These are phyloP conservation scores for Diplodia sapinea DNA, from an alignment of 2,329 filamentous ascomycete species.

Conservation along the genomic window DNA sequence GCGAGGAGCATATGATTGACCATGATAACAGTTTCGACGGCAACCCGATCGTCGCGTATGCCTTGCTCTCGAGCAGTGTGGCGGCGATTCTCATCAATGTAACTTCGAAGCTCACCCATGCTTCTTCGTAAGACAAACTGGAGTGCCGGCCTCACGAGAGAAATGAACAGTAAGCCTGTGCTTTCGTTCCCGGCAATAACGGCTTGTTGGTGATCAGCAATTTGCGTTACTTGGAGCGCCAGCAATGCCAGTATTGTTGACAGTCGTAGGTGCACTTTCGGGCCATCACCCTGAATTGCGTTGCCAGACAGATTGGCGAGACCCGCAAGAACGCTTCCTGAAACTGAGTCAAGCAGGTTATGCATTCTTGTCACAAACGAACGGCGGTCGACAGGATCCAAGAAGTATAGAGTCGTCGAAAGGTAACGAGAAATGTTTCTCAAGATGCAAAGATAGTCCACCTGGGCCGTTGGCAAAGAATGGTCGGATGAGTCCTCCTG, in stretches of 20 bases:
- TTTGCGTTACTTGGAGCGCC: conserved; percentile 40
- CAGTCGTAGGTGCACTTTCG: background rate
- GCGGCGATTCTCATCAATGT: conserved; percentile 54
- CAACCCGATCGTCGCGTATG: conserved; percentile 51
- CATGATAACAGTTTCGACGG: conserved; percentile 56
- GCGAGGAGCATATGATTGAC: conserved; percentile 51
- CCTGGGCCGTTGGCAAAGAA: background rate
- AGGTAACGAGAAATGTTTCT: conserved; percentile 58
- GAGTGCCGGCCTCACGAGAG: conserved; percentile 47
- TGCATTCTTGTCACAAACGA: conserved; percentile 53
- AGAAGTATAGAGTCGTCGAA: conserved; percentile 57
- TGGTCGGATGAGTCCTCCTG: background rate
- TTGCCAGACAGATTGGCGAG: background rate
- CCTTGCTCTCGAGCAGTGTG: conserved; percentile 54
- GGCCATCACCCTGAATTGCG: background rate
- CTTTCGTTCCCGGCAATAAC: conserved; percentile 34
- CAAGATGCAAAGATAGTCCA: conserved; percentile 38
- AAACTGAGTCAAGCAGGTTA: conserved; percentile 48
- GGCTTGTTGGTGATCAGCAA: conserved; percentile 41
- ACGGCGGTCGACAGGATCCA: conserved; percentile 60
- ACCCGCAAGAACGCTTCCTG: conserved; percentile 35
- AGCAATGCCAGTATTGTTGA: conserved; percentile 38
- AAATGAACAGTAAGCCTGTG: conserved; percentile 42
- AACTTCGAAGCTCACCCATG: conserved; percentile 47
- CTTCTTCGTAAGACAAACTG: conserved; percentile 43